phyloP scores from a whole-genome alignment of 176 grass and related monocot species.

The Saccharum officinarum region DNA sequence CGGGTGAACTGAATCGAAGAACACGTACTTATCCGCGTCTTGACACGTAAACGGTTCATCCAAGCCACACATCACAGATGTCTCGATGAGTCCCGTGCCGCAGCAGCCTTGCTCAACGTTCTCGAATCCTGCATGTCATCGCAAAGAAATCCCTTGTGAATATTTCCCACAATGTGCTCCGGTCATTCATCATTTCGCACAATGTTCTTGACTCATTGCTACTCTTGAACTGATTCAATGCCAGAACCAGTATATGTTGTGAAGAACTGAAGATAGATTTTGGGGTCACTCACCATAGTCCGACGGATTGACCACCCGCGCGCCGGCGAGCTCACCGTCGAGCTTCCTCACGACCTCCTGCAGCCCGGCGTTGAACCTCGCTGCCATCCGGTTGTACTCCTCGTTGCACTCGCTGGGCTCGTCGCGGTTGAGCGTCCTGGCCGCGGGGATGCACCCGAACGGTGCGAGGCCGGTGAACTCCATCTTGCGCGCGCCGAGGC shows the following conservation, averaged over 20 bases:
- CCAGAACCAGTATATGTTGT: not conserved
- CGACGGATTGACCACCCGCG: slow-evolving; percentile 24
- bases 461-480: slow-evolving; percentile 42
- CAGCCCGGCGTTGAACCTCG: slow-evolving; percentile 43
- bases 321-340: slow-evolving; percentile 29
- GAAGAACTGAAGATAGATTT: not conserved
- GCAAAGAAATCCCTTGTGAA: not conserved
- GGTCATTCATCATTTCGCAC: too few species aligned
- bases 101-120: slow-evolving; percentile 60
- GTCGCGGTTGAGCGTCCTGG: slow-evolving; percentile 32
- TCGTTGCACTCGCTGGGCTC: slow-evolving; percentile 43
- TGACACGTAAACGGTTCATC: slow-evolving; percentile 34
- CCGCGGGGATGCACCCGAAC: slow-evolving; percentile 52
- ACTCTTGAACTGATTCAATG: too few species aligned
- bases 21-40: slow-evolving; percentile 48
- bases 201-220: too few species aligned
- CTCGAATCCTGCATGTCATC: slow-evolving; percentile 52
- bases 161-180: too few species aligned
- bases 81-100: slow-evolving; percentile 58
- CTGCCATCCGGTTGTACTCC: slow-evolving; percentile 50
- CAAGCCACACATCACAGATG: slow-evolving; percentile 39
- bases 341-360: slow-evolving; percentile 27
- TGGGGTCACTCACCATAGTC: slow-evolving; percentile 35
- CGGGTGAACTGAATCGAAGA: slow-evolving; percentile 67
- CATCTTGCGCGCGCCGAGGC: slow-evolving; percentile 58